phyloP scores from a whole-genome alignment of 1,284 basidiomycete species.

The Trametes versicolor region DNA sequence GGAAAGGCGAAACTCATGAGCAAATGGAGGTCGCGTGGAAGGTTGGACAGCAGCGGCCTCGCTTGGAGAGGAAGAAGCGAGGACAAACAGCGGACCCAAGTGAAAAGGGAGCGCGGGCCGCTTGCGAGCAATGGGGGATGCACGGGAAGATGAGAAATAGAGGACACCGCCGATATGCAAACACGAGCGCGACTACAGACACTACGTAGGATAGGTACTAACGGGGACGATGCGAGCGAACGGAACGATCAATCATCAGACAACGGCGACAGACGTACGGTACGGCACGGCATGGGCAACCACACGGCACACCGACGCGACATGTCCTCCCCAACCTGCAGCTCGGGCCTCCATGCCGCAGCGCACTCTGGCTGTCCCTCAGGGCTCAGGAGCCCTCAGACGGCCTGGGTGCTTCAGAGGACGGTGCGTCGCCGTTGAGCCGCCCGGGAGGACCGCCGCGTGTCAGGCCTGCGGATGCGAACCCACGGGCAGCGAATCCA shows the following conservation, averaged over 20 bases:
- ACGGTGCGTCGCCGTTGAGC: conserved; percentile 44
- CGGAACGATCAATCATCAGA: conserved; percentile 1
- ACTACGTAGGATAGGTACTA: conserved; percentile 20
- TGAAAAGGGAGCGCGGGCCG: not conserved
- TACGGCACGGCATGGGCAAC: not conserved
- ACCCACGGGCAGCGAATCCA: conserved; percentile 70
- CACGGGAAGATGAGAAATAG: not conserved
- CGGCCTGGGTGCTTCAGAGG: conserved; percentile 33
- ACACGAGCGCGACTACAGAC: conserved; percentile 14
- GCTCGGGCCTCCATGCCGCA: not conserved
- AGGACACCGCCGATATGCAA: conserved; percentile 6
- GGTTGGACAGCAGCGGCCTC: not conserved
- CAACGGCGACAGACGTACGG: not conserved
- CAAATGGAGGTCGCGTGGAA: not conserved
- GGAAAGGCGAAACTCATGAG: too few species aligned
- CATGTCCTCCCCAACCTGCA: conserved; percentile 1
- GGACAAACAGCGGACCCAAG: not conserved
- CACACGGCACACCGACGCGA: not conserved
- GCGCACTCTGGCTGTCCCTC: not conserved
- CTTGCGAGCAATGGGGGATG: not conserved
- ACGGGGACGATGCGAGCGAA: conserved; percentile 1
- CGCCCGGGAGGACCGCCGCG: conserved; percentile 47
- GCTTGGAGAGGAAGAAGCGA: not conserved
- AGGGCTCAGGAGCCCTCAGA: conserved; percentile 35
- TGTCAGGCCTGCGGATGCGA: conserved; percentile 76